phyloP scores from a whole-genome alignment of 768 basidiomycete genomes.

The Suillus americanus region DNA sequence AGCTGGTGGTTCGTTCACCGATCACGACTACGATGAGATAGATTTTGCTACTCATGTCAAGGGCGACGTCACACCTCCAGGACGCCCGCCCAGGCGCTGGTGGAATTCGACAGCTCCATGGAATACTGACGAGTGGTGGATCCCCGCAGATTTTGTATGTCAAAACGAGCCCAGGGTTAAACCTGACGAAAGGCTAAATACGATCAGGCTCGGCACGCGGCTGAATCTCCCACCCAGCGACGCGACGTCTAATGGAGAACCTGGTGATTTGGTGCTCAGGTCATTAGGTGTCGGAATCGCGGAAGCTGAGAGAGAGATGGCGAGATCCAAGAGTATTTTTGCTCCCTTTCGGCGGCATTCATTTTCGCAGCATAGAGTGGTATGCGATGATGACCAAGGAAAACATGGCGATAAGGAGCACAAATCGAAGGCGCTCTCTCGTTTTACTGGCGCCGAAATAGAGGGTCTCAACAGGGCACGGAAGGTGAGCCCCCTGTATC shows the following conservation, averaged over 20 bases:
- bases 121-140: background rate
- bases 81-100: background rate
- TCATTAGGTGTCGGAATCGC: background rate
- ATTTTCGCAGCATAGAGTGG: background rate
- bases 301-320: background rate
- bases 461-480: background rate
- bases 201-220: background rate
- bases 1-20: background rate
- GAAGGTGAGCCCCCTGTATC: background rate
- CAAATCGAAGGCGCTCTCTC: background rate
- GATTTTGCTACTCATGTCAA: background rate
- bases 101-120: background rate
- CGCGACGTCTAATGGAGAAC: background rate
- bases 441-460: background rate
- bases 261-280: background rate
- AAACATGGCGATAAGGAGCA: background rate
- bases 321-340: background rate
- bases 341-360: background rate
- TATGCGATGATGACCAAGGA: background rate
- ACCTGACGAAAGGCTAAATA: background rate
- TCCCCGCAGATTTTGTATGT: background rate
- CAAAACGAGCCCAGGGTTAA: background rate
- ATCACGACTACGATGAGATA: background rate
- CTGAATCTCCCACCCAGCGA: background rate
- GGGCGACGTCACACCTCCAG: background rate